Evolutionary conservation across 2,329 filamentous ascomycete species (phyloP), one percentile per base, ranked within the genome.

Genomic region (Aspergillus latus): DNA sequence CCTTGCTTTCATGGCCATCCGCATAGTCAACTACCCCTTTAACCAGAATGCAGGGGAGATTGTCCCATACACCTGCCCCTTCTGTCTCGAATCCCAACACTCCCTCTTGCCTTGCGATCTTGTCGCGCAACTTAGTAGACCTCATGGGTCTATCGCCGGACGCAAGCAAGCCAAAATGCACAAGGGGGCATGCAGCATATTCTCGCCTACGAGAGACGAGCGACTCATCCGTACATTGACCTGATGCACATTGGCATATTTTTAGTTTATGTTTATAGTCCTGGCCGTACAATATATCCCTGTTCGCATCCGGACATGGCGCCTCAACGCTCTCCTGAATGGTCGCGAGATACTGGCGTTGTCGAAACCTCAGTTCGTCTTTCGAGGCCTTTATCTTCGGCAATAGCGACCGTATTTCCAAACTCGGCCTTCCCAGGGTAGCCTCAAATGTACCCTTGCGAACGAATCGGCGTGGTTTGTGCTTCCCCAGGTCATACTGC

Each of bases 1-100:
- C 53, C 30, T 74, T 72, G 50, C 64, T 71, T 54, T 76, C 75
- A 56, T 77, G 74, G 21, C 71, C 70, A 54, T 77, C 75, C 0
- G 71, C 68, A 45, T 77, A 78, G 61, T 78, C 70, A 34, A 71
- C 76, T 0, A 75, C 69, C 1, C 75, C 74, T 57, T 66, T 72
- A 52, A 70, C 67, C 32, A 69, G 52, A 4, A 71, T 59, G 26
- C 60, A 69, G 1, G 66, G 66, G 5, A 70, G 45, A 16, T 62
- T 59, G 26, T 74, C 68, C 69, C 70, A 74, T 1, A 72, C 63
- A 2, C 72, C 73, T 1, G 69, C 72, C 2, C 67, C 67, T 52
- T 76, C 72, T 70, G 75, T 74, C 39, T 75, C 72, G 34, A 70
- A 72, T 8, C 43, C 65, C 37, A 68, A 65, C 13, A 68, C 59